Evolutionary conservation across 257 asterid genomes (phyloP).

Genomic region (Rehmannia glutinosa): DNA sequence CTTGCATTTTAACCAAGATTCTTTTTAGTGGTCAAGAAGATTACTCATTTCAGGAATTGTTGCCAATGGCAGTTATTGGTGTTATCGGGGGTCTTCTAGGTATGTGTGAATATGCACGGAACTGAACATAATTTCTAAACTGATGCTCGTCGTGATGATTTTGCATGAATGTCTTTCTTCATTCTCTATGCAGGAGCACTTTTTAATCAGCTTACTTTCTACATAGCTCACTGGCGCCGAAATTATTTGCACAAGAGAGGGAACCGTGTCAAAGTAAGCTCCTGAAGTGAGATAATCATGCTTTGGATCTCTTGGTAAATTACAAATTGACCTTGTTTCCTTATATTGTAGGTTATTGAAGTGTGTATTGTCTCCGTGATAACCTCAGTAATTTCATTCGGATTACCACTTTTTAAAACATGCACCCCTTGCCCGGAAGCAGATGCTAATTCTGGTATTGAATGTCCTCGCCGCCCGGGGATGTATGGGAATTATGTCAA

Average conservation of each 20-base stretch:
- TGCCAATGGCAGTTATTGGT: constrained; percentile 99
- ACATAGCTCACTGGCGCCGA: constrained; percentile 84
- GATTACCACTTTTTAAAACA: constrained; percentile 79
- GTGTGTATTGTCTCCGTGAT: constrained; percentile 81
- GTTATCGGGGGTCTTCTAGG: constrained; percentile 98
- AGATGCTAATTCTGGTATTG: constrained; percentile 72
- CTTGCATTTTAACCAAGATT: constrained; percentile 32
- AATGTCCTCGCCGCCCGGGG: constrained; percentile 98
- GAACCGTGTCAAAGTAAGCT: constrained; percentile 76
- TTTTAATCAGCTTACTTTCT: constrained; percentile 88
- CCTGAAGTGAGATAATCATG: constrained; percentile 15
- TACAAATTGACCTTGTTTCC: constrained; percentile 15
- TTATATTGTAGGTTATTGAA: constrained; percentile 69
- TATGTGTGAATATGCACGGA: constrained; percentile 28
- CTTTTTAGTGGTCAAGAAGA: constrained; percentile 96
- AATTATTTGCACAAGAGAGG: constrained; percentile 94
- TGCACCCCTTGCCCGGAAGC: constrained; percentile 96
- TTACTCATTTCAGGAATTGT: constrained; percentile 87
- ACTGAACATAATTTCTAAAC: constrained; percentile 11
- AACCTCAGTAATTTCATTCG: constrained; percentile 87
- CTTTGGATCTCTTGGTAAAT: constrained; percentile 4
- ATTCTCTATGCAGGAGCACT: constrained; percentile 68
- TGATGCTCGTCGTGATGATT: constrained; percentile 15
- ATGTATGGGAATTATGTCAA: constrained; percentile 98
- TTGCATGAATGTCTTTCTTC: constrained; percentile 9